Conservation (phyloP, 1,139 yeast species). For the Suhomyces maxii region DNA sequence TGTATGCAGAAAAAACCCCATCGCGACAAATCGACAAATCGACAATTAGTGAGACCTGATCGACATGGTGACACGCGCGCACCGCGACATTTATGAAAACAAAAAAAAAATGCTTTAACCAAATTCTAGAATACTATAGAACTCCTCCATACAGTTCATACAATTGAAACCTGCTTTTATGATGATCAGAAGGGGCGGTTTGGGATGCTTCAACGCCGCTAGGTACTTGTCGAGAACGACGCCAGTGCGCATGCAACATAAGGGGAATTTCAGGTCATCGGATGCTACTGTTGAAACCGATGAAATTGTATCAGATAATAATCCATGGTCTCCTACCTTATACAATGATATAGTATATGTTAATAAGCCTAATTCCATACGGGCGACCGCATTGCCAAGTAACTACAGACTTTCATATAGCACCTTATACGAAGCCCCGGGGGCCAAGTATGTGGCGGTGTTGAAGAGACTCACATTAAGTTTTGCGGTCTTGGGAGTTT, state of each 20-base stretch:
- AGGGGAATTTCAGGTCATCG: slow-evolving; percentile 12
- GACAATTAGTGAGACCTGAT: too few species aligned
- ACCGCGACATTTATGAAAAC: background rate
- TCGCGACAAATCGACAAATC: background rate
- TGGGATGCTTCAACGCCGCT: background rate
- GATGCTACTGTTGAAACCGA: slow-evolving; percentile 45
- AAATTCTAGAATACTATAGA: background rate
- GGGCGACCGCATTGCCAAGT: slow-evolving; percentile 31
- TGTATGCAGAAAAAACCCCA: background rate
- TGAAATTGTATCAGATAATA: slow-evolving; percentile 43
- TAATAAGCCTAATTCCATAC: slow-evolving; percentile 19
- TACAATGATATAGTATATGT: slow-evolving; percentile 39
- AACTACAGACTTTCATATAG: slow-evolving; percentile 52
- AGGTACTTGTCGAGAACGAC: background rate
- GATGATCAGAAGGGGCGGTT: too few species aligned
- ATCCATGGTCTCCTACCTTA: slow-evolving; percentile 52
- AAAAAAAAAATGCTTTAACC: background rate
- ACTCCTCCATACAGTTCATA: background rate
- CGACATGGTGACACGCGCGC: background rate
- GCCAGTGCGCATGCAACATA: slow-evolving; percentile 3
- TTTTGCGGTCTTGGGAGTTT: slow-evolving; percentile 54
- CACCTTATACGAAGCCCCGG: slow-evolving; percentile 59
- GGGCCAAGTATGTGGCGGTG: slow-evolving; percentile 54
- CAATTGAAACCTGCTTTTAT: too few species aligned
- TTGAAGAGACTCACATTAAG: slow-evolving; percentile 55